Evolutionary conservation across 2,329 filamentous ascomycete species (phyloP).

Genomic region (Gnomoniopsis smithogilvyi): DNA sequence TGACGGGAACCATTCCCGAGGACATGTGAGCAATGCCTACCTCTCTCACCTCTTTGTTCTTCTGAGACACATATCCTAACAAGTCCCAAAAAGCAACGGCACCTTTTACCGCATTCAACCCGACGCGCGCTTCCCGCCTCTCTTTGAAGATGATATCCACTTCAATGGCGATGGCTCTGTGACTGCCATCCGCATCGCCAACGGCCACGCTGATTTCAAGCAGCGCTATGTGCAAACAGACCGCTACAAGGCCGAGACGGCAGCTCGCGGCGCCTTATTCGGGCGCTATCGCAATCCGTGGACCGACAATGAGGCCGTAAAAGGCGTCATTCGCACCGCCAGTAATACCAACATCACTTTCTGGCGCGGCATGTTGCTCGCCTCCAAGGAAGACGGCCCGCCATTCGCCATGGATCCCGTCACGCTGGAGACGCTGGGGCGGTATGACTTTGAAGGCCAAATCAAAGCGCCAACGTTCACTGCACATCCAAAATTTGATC

Average conservation of each 20-base stretch:
- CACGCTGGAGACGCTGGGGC: constrained; percentile 46
- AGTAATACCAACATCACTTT: constrained; percentile 60
- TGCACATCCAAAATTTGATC: constrained; percentile 51
- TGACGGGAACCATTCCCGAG: constrained; percentile 37
- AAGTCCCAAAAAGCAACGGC: constrained; percentile 26
- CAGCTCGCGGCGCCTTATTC: constrained; percentile 38
- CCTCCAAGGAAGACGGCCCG: constrained; percentile 52
- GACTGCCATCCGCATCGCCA: constrained; percentile 36
- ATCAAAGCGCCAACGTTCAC: constrained; percentile 45
- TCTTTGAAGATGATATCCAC: constrained; percentile 49
- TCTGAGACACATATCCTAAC: too few species aligned
- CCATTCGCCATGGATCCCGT: constrained; percentile 49
- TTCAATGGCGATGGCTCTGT: constrained; percentile 36
- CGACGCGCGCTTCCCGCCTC: constrained; percentile 50
- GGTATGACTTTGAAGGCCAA: constrained; percentile 51
- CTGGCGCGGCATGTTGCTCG: constrained; percentile 53
- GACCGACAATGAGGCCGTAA: constrained; percentile 53
- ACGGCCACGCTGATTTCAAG: constrained; percentile 39
- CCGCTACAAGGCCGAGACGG: constrained; percentile 26
- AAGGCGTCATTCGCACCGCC: constrained; percentile 52
- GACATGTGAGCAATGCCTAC: constrained; percentile 29
- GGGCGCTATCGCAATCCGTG: constrained; percentile 56
- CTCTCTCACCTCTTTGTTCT: too few species aligned
- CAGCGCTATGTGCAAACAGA: constrained; percentile 41
- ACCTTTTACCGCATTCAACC: constrained; percentile 50